Evolutionary conservation across 2,329 filamentous ascomycete species (phyloP).

Genomic region (Arthrinium puccinioides): DNA sequence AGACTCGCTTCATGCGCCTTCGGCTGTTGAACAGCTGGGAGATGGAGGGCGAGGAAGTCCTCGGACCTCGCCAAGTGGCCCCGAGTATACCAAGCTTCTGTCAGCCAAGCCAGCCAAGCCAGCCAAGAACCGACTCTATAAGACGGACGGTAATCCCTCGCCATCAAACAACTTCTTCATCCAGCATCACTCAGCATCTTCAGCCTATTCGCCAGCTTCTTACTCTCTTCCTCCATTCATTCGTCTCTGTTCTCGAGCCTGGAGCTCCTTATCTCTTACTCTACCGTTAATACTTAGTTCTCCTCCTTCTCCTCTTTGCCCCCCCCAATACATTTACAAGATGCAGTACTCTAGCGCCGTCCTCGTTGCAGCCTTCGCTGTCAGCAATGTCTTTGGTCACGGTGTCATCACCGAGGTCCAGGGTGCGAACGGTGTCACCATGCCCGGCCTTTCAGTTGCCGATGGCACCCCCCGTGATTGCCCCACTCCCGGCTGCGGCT

Average conservation of each 20-base stretch:
- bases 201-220: neutral
- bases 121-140: neutral
- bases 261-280: slow-evolving; percentile 1
- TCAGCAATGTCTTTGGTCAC: slow-evolving; percentile 8
- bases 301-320: neutral
- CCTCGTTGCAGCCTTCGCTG: slow-evolving; percentile 9
- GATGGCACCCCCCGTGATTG: slow-evolving; percentile 62
- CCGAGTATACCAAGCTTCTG: neutral
- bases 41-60: too few relatives aligned
- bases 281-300: neutral
- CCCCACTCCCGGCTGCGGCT: slow-evolving; percentile 48
- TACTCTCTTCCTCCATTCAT: neutral
- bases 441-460: slow-evolving; percentile 29
- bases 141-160: neutral
- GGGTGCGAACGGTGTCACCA: slow-evolving; percentile 11
- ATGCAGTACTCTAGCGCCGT: slow-evolving; percentile 8
- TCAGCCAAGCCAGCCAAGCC: neutral
- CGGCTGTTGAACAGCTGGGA: neutral
- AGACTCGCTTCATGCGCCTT: neutral
- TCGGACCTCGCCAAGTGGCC: too few relatives aligned
- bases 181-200: neutral
- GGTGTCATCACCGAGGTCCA: slow-evolving; percentile 10
- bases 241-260: neutral
- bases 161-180: neutral
- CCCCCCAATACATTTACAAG: slow-evolving; percentile 1